Base-by-base conservation (phyloP, 2,329 filamentous ascomycete genomes). In the Sclerotinia trifoliorum region DNA sequence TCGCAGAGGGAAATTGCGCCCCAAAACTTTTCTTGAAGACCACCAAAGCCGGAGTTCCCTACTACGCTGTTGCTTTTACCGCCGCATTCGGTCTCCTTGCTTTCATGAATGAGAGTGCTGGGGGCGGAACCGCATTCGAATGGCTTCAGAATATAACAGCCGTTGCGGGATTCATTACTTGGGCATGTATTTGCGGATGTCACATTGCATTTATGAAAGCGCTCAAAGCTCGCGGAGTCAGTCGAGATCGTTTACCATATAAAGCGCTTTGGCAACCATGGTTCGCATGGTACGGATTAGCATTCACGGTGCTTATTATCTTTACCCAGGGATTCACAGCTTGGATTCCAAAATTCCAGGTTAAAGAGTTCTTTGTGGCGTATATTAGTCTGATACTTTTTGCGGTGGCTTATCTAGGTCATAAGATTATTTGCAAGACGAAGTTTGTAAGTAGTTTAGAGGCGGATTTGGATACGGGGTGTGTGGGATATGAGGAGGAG, bases 131-230 rank as follows among this genome's bases (percentile, higher is more conserved):
- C 7, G 90, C 90, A 26, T 92, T 92, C 79, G 83, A 85, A 81
- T 93, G 90, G 90, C 81, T 92, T 56, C 82, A 92, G 73, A 90
- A 90, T 79, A 87, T 92, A 72, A 88, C 84, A 19, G 85, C 87
- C 64, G 87, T 90, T 8, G 88, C 87, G 5, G 89, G 88, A 7
- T 88, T 92, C 77, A 90, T 91, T 72, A 86, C 84, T 49, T 93
- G 90, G 90, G 83, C 85, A 8, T 86, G 86, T 75, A 90, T 91
- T 78, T 85, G 82, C 75, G 74, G 83, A 61, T 89, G 86, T 75
- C 88, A 91, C 77, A 79, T 91, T 67, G 83, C 83, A 13, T 91
- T 91, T 79, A 86, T 87, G 82, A 81, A 83, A n/a, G 86, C 83
- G 11, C 81, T 90, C 64, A 76, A 79, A 54, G 80, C 80, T 1